Base-by-base conservation (phyloP, 1,284 basidiomycete genomes). In the Xerocomus amazonicus region DNA sequence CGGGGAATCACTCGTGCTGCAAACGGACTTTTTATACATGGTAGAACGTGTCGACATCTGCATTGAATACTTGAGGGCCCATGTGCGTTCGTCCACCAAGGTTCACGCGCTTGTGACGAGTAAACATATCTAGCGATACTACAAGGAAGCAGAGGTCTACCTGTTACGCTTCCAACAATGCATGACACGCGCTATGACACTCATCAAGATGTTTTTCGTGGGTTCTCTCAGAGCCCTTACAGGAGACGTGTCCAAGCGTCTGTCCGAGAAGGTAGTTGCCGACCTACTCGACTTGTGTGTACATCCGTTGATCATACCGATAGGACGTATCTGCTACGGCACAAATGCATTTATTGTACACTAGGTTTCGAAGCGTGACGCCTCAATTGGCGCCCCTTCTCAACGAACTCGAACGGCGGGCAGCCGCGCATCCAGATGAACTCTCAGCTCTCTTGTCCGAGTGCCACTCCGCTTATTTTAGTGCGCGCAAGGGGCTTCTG, bases 191-290 rank as follows among this genome's bases (percentile, higher is more conserved):
- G 90, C 92, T 19, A 96, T 97, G 93, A 96, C 92, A 0, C 76
- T 97, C 45, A 92, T 97, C 72, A 94, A 90, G 65, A 92, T 97
- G 81, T 92, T 88, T 70, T 95, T 96, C 60, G 84, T 94, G 19
- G 86, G 87, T 4, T 85, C 88, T 2, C 73, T 97, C 10, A 78
- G 84, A 48, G 81, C 84, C 1, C 74, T 94, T 10, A 81, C 84
- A 1, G 70, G 80, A 19, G 90, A 96, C 58, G 79, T 94, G 12
- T 78, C 79, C 2, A 85, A 78, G 57, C 79, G 89, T 9, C 66
- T 93, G 42, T 75, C 77, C 0, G 90, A 92, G 57, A 88, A 85
- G 73, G 89, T 84, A 49, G 32, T 9, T 1, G n/a, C 1, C 8
- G 1, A 16, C 3, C 12, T 43, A 16, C 7, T 29, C 35, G 14